Conservation (phyloP, 1,139 yeast species). For the Lizanozyma gosingica region DNA sequence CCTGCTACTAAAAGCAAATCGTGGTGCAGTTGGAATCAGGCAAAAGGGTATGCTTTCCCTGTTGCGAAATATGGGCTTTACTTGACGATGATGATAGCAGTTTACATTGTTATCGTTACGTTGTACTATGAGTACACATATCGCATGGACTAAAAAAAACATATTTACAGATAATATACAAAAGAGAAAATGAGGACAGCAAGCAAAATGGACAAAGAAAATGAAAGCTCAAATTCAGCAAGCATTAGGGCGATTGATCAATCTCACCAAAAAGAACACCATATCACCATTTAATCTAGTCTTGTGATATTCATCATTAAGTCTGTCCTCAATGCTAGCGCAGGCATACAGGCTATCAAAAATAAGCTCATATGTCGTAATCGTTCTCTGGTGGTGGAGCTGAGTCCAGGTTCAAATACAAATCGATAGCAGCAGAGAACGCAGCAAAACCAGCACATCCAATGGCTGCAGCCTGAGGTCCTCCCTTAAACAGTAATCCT, state of each 20-base stretch:
- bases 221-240: too few species aligned
- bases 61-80: neutral
- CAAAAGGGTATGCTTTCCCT: neutral
- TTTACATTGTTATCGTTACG: neutral
- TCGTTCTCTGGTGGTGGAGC: constrained; percentile 83
- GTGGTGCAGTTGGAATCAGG: neutral
- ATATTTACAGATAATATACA: neutral
- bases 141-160: neutral
- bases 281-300: too few species aligned
- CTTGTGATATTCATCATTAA: too few species aligned
- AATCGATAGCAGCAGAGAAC: constrained; percentile 86
- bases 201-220: neutral
- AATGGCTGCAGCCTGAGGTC: constrained; percentile 84
- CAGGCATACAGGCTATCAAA: too few species aligned
- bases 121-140: neutral
- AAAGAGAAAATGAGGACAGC: too few species aligned
- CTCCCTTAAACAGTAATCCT: constrained; percentile 83
- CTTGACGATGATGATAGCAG: neutral
- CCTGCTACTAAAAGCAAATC: neutral
- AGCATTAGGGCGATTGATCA: too few species aligned
- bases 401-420: constrained; percentile 81
- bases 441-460: constrained; percentile 99
- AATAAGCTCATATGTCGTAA: constrained; percentile 83
- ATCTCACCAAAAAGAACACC: too few species aligned
- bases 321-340: too few species aligned